phyloP scores from a whole-genome alignment of 805 yeast species.

The Pichia occidentalis region DNA sequence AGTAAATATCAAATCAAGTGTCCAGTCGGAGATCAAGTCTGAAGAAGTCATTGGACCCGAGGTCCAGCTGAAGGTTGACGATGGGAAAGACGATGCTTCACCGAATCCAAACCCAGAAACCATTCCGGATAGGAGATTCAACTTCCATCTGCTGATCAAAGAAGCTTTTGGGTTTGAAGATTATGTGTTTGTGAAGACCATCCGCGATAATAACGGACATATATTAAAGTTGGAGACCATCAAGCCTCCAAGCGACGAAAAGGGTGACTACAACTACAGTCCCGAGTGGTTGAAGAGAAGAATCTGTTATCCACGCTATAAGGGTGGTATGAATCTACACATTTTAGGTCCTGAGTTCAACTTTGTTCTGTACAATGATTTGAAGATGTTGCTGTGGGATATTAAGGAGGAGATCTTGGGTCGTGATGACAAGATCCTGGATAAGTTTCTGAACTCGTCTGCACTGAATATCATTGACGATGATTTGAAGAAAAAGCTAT shows the following conservation, averaged over 20 bases:
- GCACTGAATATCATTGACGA: conserved; percentile 22
- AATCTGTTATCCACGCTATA: conserved; percentile 39
- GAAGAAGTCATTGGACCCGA: background rate
- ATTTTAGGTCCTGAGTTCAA: conserved; percentile 17
- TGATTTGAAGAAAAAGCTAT: conserved; percentile 23
- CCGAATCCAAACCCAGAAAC: background rate
- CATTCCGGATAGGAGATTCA: conserved; percentile 8
- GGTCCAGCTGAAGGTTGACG: background rate
- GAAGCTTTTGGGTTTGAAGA: conserved; percentile 14
- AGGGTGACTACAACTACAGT: conserved; percentile 16
- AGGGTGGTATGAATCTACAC: conserved; percentile 38
- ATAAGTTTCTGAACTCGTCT: background rate
- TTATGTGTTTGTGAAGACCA: conserved; percentile 33
- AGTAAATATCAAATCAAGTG: too few relatives aligned
- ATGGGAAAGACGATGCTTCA: background rate
- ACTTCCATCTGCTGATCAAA: conserved; percentile 18
- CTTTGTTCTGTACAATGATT: conserved; percentile 27
- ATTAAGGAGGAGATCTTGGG: conserved; percentile 19
- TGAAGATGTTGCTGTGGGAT: conserved; percentile 27
- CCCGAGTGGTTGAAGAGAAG: conserved; percentile 34
- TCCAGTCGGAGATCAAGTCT: too few relatives aligned
- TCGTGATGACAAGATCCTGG: background rate
- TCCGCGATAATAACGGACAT: conserved; percentile 34
- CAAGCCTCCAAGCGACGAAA: conserved; percentile 15
- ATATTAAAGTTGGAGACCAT: conserved; percentile 33